Base-by-base conservation (phyloP, 306 rosid species). In the Echinosophora koreensis region DNA sequence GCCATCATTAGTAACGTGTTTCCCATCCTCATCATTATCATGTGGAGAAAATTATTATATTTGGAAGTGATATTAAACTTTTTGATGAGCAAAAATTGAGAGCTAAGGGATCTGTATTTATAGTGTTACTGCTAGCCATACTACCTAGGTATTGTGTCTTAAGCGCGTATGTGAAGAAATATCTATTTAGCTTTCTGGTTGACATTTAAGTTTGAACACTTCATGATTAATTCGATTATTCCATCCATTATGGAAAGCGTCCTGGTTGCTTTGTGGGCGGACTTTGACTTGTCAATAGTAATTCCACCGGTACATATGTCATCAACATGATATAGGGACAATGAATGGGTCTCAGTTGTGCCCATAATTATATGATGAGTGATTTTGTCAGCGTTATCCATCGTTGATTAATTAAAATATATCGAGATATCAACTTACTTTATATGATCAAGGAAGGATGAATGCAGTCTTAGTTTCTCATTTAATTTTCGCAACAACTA, bases 101-200 rank as follows among this genome's bases (percentile, higher is more conserved):
- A 51, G 60, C 8, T 46, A 6, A 9, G 14, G 42, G 41, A 8
- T 4, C 6, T 62, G 67, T 71, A 63, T 79, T 79, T 79, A 79
- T 79, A 79, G 2, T 12, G 4, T 62, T 68, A 79, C 4, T 11
- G 4, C 74, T 68, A 30, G 1, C 5, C n/a, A 52, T n/a, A n/a
- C 8, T 13, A 6, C 42, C 6, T 8, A 30, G 14, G 4, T 4
- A 39, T 2, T 47, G 44, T 39, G 44, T 7, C 10, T 39, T 1
- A 6, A 44, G 11, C 8, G 16, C 18, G 42, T 51, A 28, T 13
- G 2, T 59, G 71, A 69, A 18, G 14, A 49, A 57, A 49, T 58
- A 8, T 60, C 8, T 10, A 0, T 0, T 3, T 8, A 16, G 49
- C 0, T 39, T 0, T 22, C 22, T 17, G 52, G 66, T 37, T 78